A percentile compares a stretch with the other conserved stretches of the same genome.
Conservation (phyloP, 2,329 filamentous ascomycete species). For the Xylariaceae sp. region DNA sequence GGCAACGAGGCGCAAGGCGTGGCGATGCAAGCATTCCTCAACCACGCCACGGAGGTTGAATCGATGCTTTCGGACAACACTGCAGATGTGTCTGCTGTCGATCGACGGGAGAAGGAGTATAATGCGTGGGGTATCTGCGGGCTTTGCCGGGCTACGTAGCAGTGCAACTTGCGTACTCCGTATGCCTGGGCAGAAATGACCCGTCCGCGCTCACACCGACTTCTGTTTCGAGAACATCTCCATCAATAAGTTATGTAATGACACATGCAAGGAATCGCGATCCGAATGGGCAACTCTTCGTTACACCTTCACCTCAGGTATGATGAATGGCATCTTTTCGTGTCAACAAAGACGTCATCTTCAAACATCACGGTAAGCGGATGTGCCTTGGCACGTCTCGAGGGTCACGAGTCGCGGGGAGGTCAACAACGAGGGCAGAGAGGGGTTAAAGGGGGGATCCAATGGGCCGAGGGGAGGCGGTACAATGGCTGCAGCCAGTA, state of each 20-base stretch:
- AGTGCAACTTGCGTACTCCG: neutral
- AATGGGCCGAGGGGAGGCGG: too few species aligned
- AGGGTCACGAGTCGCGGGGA: neutral
- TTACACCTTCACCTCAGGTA: neutral
- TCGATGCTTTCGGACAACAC: slow-evolving; percentile 35
- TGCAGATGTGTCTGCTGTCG: slow-evolving; percentile 33
- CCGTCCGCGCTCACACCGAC: neutral
- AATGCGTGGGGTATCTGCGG: slow-evolving; percentile 23
- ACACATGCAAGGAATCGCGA: neutral
- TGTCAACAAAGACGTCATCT: neutral
- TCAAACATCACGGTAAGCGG: neutral
- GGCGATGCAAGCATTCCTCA: slow-evolving; percentile 33
- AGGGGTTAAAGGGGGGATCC: neutral
- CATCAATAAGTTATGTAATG: neutral
- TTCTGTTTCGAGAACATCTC: neutral
- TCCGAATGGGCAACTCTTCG: neutral
- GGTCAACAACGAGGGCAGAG: neutral
- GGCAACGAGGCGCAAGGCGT: slow-evolving; percentile 35
- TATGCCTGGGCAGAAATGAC: too few species aligned
- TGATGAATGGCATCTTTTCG: neutral
- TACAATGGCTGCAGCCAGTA: neutral
- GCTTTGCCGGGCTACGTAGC: neutral
- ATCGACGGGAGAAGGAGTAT: slow-evolving; percentile 25
- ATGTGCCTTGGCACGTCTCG: neutral
- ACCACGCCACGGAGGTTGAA: slow-evolving; percentile 33